Percentiles rank a stretch among this genome's conserved stretches.
Evolutionary conservation across 2,329 filamentous ascomycete genomes (phyloP).

Genomic region (Emericellopsis atlantica): DNA sequence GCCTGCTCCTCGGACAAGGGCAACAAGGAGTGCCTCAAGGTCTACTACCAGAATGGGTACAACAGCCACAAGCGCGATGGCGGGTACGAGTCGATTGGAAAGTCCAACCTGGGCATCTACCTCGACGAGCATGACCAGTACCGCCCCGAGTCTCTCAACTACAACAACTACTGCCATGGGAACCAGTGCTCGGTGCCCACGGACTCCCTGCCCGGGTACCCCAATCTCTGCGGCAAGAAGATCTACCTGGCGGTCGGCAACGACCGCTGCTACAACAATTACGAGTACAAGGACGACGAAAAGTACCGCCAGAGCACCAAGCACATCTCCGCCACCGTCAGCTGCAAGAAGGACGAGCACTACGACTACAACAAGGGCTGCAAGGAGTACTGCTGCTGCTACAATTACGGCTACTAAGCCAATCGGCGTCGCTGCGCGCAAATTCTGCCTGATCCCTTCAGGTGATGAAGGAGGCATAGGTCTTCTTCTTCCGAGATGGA

Average conservation of each 20-base stretch:
- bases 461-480: no score
- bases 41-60: not conserved
- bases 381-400: slow-evolving; percentile 2
- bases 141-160: slow-evolving; percentile 2
- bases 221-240: slow-evolving; percentile 1
- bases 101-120: slow-evolving; percentile 2
- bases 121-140: not conserved
- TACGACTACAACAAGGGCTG: not conserved
- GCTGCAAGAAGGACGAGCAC: not conserved
- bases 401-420: not conserved
- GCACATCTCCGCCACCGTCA: not conserved
- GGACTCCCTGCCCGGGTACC: slow-evolving; percentile 1
- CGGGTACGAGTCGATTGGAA: not conserved
- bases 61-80: not conserved
- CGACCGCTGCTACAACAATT: slow-evolving; percentile 1
- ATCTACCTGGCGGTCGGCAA: slow-evolving; percentile 2
- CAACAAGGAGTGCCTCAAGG: slow-evolving; percentile 1
- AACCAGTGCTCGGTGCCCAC: slow-evolving; percentile 1
- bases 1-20: not conserved
- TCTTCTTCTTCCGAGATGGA: no score
- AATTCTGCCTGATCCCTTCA: no score
- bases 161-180: slow-evolving; percentile 3
- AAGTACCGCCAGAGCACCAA: not conserved
- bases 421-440: no score
- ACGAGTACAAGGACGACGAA: not conserved